phyloP scores from a whole-genome alignment of 1,284 basidiomycete genomes.

The Pseudozyma tsukubaensis region DNA sequence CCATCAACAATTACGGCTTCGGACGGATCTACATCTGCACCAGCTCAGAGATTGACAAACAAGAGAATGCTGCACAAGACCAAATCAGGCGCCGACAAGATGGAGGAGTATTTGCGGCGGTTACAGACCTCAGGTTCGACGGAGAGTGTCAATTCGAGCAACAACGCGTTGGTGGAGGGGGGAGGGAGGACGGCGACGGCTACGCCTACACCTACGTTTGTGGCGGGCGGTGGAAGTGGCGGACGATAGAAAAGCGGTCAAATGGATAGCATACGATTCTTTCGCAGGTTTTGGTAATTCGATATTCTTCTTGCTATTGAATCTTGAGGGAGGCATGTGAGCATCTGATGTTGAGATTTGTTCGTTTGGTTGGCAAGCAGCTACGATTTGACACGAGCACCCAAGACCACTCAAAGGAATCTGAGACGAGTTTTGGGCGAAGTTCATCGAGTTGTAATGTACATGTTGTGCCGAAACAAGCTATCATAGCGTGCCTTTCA shows the following conservation, averaged over 20 bases:
- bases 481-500: too few relatives aligned
- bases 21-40: background rate
- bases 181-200: conserved; percentile 4
- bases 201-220: conserved; percentile 17
- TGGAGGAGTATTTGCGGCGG: conserved; percentile 44
- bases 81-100: conserved; percentile 33
- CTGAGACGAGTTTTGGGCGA: background rate
- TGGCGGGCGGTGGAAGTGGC: background rate
- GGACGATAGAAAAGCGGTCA: background rate
- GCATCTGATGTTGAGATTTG: too few relatives aligned
- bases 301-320: too few relatives aligned
- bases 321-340: background rate
- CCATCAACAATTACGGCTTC: background rate
- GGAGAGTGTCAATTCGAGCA: too few relatives aligned
- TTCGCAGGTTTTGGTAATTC: background rate
- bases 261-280: background rate
- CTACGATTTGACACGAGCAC: too few relatives aligned
- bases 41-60: conserved; percentile 16
- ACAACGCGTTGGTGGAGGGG: background rate
- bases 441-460: too few relatives aligned
- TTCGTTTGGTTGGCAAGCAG: too few relatives aligned
- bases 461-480: too few relatives aligned
- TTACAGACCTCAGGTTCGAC: conserved; percentile 12
- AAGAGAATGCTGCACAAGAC: conserved; percentile 38
- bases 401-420: background rate